These are phyloP conservation scores for Zygotorulaspora danielsina DNA, from an alignment of 805 yeast genomes.

Conservation along the genomic window DNA sequence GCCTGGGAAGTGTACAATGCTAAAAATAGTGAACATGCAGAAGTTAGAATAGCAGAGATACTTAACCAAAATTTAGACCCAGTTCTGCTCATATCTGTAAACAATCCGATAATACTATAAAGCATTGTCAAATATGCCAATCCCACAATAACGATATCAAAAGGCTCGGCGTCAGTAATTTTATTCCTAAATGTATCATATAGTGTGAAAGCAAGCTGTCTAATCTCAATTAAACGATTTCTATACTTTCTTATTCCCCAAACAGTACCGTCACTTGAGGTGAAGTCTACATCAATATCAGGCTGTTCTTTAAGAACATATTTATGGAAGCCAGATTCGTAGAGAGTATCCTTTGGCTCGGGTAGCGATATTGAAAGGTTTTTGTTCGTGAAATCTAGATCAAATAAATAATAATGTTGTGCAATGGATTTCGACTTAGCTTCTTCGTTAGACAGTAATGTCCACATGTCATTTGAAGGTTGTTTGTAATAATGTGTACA, in stretches of 20 bases:
- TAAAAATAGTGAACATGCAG: constrained; percentile 76
- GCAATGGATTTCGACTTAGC: constrained; percentile 14
- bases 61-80: constrained; percentile 90
- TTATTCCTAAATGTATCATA: constrained; percentile 40
- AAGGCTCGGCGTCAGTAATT: constrained; percentile 71
- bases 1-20: constrained; percentile 64
- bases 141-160: constrained; percentile 74
- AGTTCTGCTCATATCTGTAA: constrained; percentile 64
- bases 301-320: constrained; percentile 26
- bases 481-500: constrained; percentile 29
- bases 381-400: constrained; percentile 26
- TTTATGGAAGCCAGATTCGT: constrained; percentile 21
- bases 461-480: constrained; percentile 22
- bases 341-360: constrained; percentile 31
- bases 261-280: constrained; percentile 42
- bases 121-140: constrained; percentile 85
- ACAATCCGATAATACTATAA: constrained; percentile 71
- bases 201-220: constrained; percentile 45
- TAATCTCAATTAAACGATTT: constrained; percentile 52
- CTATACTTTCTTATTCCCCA: constrained; percentile 59
- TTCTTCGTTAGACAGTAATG: constrained; percentile 19
- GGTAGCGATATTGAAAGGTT: constrained; percentile 19
- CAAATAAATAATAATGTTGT: constrained; percentile 32
- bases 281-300: constrained; percentile 19
- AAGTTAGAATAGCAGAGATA: constrained; percentile 68